Evolutionary conservation across 345 rosid species (phyloP).

Genomic region (Arabidopsis suecica): DNA sequence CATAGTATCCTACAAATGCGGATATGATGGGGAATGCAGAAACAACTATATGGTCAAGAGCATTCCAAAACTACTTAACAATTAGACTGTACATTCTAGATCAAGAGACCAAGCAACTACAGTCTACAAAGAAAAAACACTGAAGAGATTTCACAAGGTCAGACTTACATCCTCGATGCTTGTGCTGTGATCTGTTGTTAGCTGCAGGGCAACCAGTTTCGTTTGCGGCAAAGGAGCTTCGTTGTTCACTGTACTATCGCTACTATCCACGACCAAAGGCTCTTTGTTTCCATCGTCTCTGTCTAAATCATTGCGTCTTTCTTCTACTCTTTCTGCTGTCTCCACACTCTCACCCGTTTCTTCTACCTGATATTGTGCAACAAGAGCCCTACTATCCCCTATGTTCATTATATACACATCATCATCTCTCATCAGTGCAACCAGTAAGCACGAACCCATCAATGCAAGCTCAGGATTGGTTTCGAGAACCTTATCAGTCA

Average conservation of each 20-base stretch:
- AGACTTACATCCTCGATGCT: constrained; percentile 91
- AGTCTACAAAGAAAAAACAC: background rate
- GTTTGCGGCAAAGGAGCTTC: constrained; percentile 50
- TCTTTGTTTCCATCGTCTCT: constrained; percentile 61
- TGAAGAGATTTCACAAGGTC: background rate
- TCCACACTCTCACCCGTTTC: constrained; percentile 48
- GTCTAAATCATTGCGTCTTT: constrained; percentile 46
- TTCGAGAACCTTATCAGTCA: constrained; percentile 90
- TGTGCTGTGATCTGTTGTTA: constrained; percentile 94
- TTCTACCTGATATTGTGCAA: constrained; percentile 66
- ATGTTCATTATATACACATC: constrained; percentile 97
- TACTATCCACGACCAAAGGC: constrained; percentile 39
- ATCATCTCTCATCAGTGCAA: constrained; percentile 91
- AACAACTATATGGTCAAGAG: background rate
- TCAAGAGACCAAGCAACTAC: constrained; percentile 7
- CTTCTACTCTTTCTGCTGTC: constrained; percentile 42
- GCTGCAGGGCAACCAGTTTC: constrained; percentile 81
- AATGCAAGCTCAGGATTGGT: constrained; percentile 93
- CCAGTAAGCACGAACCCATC: constrained; percentile 97
- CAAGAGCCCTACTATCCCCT: constrained; percentile 97
- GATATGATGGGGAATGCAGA: background rate
- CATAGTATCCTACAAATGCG: background rate
- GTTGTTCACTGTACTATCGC: constrained; percentile 35
- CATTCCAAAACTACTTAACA: background rate
- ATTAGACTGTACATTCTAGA: background rate